A percentile compares a stretch with the other conserved stretches of the same genome.
These are phyloP conservation scores for Medicago lupulina DNA, from an alignment of 306 rosid genomes.

Conservation along the genomic window DNA sequence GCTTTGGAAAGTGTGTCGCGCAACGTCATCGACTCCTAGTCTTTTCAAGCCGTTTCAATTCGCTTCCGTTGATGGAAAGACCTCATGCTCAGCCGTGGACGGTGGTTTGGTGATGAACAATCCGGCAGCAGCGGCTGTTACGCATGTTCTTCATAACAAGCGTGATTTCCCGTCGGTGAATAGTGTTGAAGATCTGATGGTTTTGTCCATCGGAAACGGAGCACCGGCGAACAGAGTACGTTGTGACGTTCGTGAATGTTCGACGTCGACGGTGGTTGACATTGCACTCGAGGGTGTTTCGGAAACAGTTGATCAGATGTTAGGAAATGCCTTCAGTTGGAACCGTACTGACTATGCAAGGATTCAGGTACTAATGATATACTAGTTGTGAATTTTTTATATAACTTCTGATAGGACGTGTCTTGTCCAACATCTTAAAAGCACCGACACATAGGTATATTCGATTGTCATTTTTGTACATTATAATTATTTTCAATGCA, in stretches of 20 bases:
- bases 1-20: slow-evolving; percentile 87
- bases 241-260: slow-evolving; percentile 53
- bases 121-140: slow-evolving; percentile 86
- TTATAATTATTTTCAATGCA: no score
- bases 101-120: slow-evolving; percentile 96
- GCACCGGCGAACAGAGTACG: slow-evolving; percentile 41
- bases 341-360: slow-evolving; percentile 88
- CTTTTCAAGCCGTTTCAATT: slow-evolving; percentile 71
- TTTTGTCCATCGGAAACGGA: slow-evolving; percentile 84
- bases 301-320: slow-evolving; percentile 90
- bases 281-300: slow-evolving; percentile 94
- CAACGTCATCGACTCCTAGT: slow-evolving; percentile 83
- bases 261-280: slow-evolving; percentile 72
- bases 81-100: slow-evolving; percentile 82
- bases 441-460: no score
- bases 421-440: no score
- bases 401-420: no score
- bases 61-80: slow-evolving; percentile 75
- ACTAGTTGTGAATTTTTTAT: background rate
- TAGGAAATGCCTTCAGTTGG: slow-evolving; percentile 97
- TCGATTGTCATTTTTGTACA: no score
- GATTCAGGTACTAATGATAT: slow-evolving; percentile 83
- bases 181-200: slow-evolving; percentile 81
- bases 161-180: slow-evolving; percentile 88
- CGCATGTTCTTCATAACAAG: slow-evolving; percentile 90